Evolutionary conservation across 768 basidiomycete species (phyloP).

Genomic region (Pisolithus marmoratus): DNA sequence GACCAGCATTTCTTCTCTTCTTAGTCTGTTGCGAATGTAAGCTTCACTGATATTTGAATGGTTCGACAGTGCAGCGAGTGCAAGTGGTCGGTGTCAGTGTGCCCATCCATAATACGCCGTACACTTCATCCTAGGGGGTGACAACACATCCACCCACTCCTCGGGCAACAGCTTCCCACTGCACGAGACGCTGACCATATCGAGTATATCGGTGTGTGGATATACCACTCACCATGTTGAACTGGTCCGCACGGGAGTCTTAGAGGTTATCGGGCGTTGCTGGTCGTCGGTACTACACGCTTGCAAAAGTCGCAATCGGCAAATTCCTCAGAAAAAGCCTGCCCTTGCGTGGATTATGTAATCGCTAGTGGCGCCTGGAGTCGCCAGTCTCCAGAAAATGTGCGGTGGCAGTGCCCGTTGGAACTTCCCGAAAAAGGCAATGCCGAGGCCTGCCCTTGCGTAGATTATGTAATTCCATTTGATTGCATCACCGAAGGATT

Average conservation of each 20-base stretch:
- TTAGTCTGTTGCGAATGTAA: slow-evolving; percentile 62
- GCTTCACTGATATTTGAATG: background rate
- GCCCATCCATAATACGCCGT: background rate
- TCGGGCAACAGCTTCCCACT: background rate
- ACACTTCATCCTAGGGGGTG: slow-evolving; percentile 1
- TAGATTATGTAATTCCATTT: no score
- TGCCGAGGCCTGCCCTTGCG: no score
- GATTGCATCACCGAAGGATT: no score
- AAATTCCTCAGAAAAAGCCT: slow-evolving; percentile 4
- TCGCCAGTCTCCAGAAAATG: no score
- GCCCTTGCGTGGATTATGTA: background rate
- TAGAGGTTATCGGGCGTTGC: slow-evolving; percentile 16
- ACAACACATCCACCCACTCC: slow-evolving; percentile 8
- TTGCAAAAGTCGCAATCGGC: slow-evolving; percentile 11
- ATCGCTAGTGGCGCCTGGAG: no score
- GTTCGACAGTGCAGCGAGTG: background rate
- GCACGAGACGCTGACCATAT: background rate
- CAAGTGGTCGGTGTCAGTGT: background rate
- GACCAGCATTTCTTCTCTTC: slow-evolving; percentile 98
- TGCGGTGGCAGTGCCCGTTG: no score
- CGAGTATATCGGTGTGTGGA: slow-evolving; percentile 1
- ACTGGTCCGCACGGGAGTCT: slow-evolving; percentile 15
- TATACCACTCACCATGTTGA: slow-evolving; percentile 26
- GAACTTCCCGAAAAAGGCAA: no score
- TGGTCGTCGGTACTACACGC: slow-evolving; percentile 6